Evolutionary conservation across 228 moss, liverwort and hornwort species (phyloP).

Genomic region (Sphagnum magellanicum): DNA sequence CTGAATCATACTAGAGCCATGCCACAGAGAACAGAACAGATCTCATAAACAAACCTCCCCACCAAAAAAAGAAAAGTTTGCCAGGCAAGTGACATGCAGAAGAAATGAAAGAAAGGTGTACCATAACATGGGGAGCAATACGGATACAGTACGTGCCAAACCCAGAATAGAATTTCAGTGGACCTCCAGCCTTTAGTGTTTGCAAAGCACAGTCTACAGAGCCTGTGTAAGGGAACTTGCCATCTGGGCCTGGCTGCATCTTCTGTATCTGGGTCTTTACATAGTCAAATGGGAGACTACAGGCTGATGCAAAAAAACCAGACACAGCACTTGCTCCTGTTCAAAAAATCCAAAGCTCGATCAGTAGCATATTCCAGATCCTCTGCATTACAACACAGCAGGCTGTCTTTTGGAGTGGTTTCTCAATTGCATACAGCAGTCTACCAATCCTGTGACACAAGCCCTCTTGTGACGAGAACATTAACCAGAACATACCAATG

Average conservation of each 20-base stretch:
- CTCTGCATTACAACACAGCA: too few species aligned
- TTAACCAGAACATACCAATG: constrained; percentile 13
- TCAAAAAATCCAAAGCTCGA: not conserved
- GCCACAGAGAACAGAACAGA: not conserved
- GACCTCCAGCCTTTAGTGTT: constrained; percentile 57
- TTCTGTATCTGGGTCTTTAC: constrained; percentile 99
- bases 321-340: constrained; percentile 82
- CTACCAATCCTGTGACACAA: too few species aligned
- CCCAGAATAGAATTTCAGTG: constrained; percentile 85
- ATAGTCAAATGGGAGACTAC: constrained; percentile 94
- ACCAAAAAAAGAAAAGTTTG: too few species aligned
- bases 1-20: not conserved
- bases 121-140: constrained; percentile 99
- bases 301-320: constrained; percentile 92
- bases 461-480: too few species aligned
- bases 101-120: not conserved
- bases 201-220: constrained; percentile 80
- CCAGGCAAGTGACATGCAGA: too few species aligned
- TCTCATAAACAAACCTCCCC: not conserved
- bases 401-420: not conserved
- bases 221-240: constrained; percentile 89
- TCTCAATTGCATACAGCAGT: too few species aligned
- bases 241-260: constrained; percentile 98
- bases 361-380: not conserved
- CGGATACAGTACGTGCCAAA: constrained; percentile 95